Evolutionary conservation across 1,284 basidiomycete genomes (phyloP).

Genomic region (Leccinum fuscescens): DNA sequence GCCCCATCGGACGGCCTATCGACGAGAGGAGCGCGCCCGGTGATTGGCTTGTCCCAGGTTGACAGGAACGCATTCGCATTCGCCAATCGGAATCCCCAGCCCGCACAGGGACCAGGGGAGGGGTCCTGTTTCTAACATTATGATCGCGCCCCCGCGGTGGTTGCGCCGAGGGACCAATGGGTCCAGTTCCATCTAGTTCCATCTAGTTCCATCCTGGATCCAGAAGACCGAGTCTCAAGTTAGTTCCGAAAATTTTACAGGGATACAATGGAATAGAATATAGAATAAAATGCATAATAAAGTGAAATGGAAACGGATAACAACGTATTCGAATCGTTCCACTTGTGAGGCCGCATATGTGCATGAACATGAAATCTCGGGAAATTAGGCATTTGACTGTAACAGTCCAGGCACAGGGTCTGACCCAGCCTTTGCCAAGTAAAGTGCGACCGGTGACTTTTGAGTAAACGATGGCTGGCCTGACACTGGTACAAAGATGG

Average conservation of each 20-base stretch:
- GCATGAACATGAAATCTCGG: not conserved
- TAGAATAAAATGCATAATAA: not conserved
- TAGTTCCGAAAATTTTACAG: not conserved
- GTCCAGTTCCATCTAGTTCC: not conserved
- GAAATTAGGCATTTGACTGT: not conserved
- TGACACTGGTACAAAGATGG: conserved; percentile 25
- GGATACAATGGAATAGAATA: not conserved
- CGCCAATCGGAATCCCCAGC: not conserved
- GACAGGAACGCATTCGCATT: not conserved
- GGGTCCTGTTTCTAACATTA: too few relatives aligned
- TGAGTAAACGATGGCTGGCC: not conserved
- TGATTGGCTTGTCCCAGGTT: not conserved
- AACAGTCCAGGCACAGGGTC: conserved; percentile 17
- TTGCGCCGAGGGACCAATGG: not conserved
- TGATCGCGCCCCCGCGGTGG: not conserved
- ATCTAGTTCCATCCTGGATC: not conserved
- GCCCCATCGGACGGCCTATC: not conserved
- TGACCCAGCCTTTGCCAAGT: conserved; percentile 4
- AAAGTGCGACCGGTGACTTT: not conserved
- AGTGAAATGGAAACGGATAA: not conserved
- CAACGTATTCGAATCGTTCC: not conserved
- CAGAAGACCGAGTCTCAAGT: not conserved
- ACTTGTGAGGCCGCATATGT: not conserved
- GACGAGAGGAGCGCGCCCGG: not conserved
- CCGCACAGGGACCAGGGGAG: not conserved